Evolutionary conservation across 2,329 filamentous ascomycete genomes (phyloP), one percentile per base, ranked within the genome.

Genomic region (Exophiala viscosa): DNA sequence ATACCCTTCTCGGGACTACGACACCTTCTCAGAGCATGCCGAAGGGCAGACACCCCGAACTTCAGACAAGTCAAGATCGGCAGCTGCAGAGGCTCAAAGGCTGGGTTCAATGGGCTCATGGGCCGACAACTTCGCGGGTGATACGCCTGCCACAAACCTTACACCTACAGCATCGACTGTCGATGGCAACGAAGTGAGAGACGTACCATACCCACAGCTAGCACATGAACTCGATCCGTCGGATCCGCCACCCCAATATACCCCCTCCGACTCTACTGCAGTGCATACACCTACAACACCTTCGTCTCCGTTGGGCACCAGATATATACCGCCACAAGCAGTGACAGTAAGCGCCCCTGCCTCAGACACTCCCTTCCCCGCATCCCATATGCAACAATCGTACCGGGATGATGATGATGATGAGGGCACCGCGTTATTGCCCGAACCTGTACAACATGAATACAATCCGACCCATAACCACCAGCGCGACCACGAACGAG

Each of bases 171-270:
- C 52, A 11, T 60, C 57, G 28, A 55, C 54, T 1, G 50, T 57
- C 10, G 54, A 57, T 23, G 54, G 45, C 20, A 44, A 46, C 11
- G 57, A 54, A 38, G 44, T 34, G 32, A 45, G 44, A 38, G 42
- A 51, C 20, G 15, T 52, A 3, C 41, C 45, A 38, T 54, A 54
- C 34, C 44, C 47, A 11, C 36, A 48, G 8, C n/a, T 49, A 4
- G 14, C 42, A 9, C 48, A 50, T 34, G 52, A 57, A 7, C 32
- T 14, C 2, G 53, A 60, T 52, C 58, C 53, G 3, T 52, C 47
- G 13, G 58, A 60, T 43, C 58, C 58, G 11, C 58, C 58, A 15
- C 58, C 58, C 13, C 23, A 55, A 33, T 60, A 60, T 39, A 60
- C 58, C 13, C 58, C 58, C 5, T 53, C 54, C 13, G 58, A 45